A percentile compares a stretch with the other conserved stretches of the same genome.
Conservation (phyloP, 2,329 filamentous ascomycete species). For the Fusarium sp. region DNA sequence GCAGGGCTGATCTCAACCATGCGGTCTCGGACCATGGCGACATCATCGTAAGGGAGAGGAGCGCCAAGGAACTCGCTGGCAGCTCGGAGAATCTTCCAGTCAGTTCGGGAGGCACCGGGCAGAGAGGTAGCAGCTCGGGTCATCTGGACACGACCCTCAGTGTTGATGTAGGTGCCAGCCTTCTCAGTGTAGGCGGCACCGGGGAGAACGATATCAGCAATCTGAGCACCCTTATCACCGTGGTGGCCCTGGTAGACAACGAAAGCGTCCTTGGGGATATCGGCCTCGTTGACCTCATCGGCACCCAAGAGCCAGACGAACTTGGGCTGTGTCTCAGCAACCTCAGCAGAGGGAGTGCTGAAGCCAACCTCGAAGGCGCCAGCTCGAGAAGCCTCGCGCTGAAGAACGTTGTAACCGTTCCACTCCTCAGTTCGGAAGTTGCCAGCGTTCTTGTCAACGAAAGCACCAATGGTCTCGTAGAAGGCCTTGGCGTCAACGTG, state of each 20-base stretch:
- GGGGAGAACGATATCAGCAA: slow-evolving; percentile 93
- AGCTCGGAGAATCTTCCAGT: slow-evolving; percentile 99
- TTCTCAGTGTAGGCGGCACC: slow-evolving; percentile 98
- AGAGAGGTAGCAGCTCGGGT: slow-evolving; percentile 89
- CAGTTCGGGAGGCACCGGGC: slow-evolving; percentile 88
- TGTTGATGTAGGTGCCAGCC: slow-evolving; percentile 95
- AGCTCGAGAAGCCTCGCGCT: slow-evolving; percentile 89
- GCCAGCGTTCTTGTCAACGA: slow-evolving; percentile 91
- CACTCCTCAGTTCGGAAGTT: slow-evolving; percentile 91
- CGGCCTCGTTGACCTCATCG: slow-evolving; percentile 85
- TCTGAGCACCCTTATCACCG: slow-evolving; percentile 90
- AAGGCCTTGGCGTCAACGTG: slow-evolving; percentile 91
- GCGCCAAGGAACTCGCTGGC: slow-evolving; percentile 89
- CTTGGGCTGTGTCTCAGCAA: slow-evolving; percentile 88
- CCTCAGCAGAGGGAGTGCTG: slow-evolving; percentile 81
- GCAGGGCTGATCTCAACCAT: slow-evolving; percentile 96
- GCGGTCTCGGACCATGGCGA: slow-evolving; percentile 87
- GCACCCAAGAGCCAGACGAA: slow-evolving; percentile 97
- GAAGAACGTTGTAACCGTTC: slow-evolving; percentile 97
- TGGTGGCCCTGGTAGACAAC: slow-evolving; percentile 99
- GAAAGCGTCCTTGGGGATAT: slow-evolving; percentile 95
- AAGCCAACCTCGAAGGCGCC: slow-evolving; percentile 98
- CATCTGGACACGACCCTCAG: slow-evolving; percentile 95
- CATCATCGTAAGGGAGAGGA: slow-evolving; percentile 91
- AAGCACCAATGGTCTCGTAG: slow-evolving; percentile 89